Conservation (phyloP, 2,329 filamentous ascomycete species). For the Cryphonectria radicalis region DNA sequence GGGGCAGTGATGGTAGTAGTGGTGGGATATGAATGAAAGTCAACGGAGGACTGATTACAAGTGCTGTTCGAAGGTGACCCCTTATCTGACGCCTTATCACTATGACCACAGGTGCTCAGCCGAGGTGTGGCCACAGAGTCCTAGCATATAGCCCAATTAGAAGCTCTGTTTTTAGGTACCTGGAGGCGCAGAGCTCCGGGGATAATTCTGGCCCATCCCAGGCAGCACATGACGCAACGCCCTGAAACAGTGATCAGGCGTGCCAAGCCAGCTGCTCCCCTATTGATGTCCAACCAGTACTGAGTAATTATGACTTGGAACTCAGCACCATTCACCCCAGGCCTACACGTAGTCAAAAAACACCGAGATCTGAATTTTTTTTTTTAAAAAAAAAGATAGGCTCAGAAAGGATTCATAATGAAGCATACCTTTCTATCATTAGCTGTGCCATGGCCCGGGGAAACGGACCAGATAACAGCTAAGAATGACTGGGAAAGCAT, state of each 20-base stretch:
- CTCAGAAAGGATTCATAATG: background rate
- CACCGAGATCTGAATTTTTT: background rate
- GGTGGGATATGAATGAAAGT: background rate
- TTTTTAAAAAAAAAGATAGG: background rate
- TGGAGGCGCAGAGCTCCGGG: background rate
- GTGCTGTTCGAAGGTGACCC: background rate
- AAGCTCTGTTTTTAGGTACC: background rate
- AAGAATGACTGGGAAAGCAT: background rate
- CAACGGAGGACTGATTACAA: background rate
- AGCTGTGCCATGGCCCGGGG: background rate
- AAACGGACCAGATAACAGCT: background rate
- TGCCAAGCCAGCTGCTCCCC: background rate
- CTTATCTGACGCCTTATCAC: constrained; percentile 6
- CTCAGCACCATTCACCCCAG: background rate
- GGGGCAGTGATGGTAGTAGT: background rate
- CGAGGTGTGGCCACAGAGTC: background rate
- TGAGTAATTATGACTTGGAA: background rate
- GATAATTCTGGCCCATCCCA: background rate
- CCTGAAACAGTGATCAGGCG: background rate
- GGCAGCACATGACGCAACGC: constrained; percentile 4
- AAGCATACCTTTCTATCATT: background rate
- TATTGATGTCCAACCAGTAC: background rate
- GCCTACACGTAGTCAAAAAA: background rate
- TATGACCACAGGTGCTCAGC: background rate
- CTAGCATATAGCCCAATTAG: background rate